phyloP scores from a whole-genome alignment of 179 eudicot species.

The Beta lomatogona region DNA sequence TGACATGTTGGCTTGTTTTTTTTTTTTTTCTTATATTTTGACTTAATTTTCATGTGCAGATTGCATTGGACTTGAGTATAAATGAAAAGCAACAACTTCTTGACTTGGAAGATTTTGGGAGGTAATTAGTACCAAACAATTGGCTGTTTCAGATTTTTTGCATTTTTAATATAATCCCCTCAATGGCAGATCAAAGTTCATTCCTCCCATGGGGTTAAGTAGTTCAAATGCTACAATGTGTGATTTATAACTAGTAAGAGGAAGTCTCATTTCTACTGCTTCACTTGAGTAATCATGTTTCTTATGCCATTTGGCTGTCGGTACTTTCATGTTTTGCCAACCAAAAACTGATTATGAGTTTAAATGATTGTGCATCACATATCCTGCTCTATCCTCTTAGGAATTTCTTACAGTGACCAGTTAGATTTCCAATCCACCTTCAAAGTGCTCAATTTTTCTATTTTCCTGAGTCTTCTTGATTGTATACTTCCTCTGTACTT shows the following conservation, averaged over 20 bases:
- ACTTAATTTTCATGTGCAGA: conserved; percentile 41
- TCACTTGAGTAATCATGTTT: not conserved
- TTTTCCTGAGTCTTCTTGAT: not conserved
- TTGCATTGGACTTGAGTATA: conserved; percentile 75
- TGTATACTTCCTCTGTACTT: too few species aligned
- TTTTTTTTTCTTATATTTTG: conserved; percentile 1
- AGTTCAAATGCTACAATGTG: not conserved
- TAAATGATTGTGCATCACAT: not conserved
- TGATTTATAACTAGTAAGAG: not conserved
- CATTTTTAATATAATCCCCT: not conserved
- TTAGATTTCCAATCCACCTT: not conserved
- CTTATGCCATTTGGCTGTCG: not conserved
- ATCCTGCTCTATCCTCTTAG: not conserved
- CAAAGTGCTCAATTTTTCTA: not conserved
- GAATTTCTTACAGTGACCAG: not conserved
- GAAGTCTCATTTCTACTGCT: not conserved
- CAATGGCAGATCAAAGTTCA: not conserved
- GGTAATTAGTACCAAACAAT: conserved; percentile 26
- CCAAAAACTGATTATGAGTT: not conserved
- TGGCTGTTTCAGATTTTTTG: not conserved
- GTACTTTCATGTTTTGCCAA: not conserved
- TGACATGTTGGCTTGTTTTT: not conserved
- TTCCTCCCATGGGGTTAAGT: not conserved
- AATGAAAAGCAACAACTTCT: conserved; percentile 63
- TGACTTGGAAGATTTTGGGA: conserved; percentile 50